phyloP scores from a whole-genome alignment of 2,329 filamentous ascomycete species.

The Colletotrichum kahawae region DNA sequence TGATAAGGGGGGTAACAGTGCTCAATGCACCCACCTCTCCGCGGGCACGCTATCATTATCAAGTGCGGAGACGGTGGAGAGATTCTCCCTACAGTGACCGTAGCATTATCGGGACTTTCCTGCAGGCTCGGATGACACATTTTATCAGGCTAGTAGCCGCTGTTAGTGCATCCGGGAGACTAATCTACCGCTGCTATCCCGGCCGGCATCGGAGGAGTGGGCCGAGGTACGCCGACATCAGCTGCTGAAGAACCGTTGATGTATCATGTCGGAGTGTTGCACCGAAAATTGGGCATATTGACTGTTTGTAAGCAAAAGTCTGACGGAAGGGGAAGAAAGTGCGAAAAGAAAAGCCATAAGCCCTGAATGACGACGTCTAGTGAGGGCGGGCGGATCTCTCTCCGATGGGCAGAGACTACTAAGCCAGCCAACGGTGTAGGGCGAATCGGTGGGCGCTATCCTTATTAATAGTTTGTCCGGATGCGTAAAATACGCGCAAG shows the following conservation, averaged over 20 bases:
- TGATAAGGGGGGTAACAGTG: background rate
- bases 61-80: background rate
- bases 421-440: background rate
- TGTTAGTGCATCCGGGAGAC: background rate
- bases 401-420: background rate
- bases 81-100: background rate
- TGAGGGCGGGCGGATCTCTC: background rate
- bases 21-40: background rate
- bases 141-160: background rate
- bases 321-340: background rate
- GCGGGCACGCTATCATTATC: background rate
- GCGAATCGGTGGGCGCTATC: background rate
- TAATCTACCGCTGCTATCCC: background rate
- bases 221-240: background rate
- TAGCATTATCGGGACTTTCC: background rate
- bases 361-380: background rate
- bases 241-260: background rate
- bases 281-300: background rate
- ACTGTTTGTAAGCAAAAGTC: background rate
- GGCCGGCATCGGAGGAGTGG: background rate
- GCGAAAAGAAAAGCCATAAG: background rate
- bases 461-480: background rate
- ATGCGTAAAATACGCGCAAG: background rate
- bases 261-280: background rate
- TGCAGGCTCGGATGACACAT: background rate